These are phyloP conservation scores for Taiwanofungus camphoratus DNA, from an alignment of 1,284 basidiomycete species.

Conservation along the genomic window DNA sequence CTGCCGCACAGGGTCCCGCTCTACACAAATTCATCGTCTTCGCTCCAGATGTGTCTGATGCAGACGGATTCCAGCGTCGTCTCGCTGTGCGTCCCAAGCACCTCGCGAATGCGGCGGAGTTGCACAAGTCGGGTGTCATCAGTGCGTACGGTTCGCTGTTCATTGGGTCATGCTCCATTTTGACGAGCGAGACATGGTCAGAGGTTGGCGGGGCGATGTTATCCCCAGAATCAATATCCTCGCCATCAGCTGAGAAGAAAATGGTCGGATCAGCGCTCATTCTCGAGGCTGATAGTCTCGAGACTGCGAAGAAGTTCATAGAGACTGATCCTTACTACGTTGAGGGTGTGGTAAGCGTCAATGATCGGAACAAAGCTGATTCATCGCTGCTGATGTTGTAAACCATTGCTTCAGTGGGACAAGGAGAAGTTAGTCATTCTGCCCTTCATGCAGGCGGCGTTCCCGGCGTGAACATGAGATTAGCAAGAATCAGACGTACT, in stretches of 20 bases:
- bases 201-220: constrained; percentile 26
- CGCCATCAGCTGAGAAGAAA: constrained; percentile 20
- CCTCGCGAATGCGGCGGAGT: constrained; percentile 20
- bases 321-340: neutral
- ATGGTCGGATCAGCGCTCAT: constrained; percentile 26
- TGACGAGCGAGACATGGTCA: constrained; percentile 4
- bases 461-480: neutral
- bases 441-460: neutral
- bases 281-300: constrained; percentile 23
- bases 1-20: neutral
- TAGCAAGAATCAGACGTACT: neutral
- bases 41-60: constrained; percentile 30
- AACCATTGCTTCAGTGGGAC: neutral
- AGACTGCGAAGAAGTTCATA: constrained; percentile 15
- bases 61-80: constrained; percentile 27
- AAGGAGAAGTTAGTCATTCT: neutral
- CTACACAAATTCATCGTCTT: constrained; percentile 27
- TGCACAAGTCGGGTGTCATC: constrained; percentile 18
- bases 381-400: neutral
- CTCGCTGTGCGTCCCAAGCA: constrained; percentile 30
- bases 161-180: neutral
- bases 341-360: neutral
- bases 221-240: constrained; percentile 23
- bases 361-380: too few relatives aligned
- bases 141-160: constrained; percentile 21